Percentiles rank a stretch among this genome's conserved stretches.
Evolutionary conservation across 2,329 filamentous ascomycete genomes (phyloP).

Genomic region (Colletotrichum sp.): DNA sequence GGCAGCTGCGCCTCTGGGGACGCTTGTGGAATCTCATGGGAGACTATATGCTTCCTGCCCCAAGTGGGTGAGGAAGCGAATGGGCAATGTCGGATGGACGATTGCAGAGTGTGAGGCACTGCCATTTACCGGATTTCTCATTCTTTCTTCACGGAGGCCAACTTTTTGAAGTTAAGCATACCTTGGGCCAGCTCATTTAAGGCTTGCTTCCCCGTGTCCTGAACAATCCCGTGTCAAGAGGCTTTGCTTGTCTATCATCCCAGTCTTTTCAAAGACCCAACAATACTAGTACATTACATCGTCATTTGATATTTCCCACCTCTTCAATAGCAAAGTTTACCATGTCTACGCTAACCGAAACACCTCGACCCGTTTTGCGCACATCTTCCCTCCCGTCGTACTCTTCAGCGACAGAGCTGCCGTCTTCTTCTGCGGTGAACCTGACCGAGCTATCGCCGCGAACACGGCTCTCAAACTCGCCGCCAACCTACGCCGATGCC

Average conservation of each 20-base stretch:
- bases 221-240: neutral
- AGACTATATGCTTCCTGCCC: neutral
- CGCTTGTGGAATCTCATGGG: neutral
- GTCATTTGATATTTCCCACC: neutral
- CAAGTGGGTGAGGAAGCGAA: neutral
- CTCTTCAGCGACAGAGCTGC: neutral
- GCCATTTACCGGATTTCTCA: neutral
- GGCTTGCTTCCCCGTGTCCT: neutral
- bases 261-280: neutral
- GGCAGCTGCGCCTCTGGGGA: neutral
- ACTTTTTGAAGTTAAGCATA: neutral
- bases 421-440: neutral
- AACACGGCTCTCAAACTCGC: constrained; percentile 1
- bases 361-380: neutral
- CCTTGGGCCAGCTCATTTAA: neutral
- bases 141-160: neutral
- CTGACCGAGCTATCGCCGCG: neutral
- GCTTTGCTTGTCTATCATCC: neutral
- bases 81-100: neutral
- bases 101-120: neutral
- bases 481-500: constrained; percentile 33
- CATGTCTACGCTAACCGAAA: neutral
- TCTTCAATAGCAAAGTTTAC: neutral
- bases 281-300: neutral
- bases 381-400: neutral